A percentile compares a stretch with the other conserved stretches of the same genome.
phyloP scores from a whole-genome alignment of 768 basidiomycete species.

The Suillus subluteus region DNA sequence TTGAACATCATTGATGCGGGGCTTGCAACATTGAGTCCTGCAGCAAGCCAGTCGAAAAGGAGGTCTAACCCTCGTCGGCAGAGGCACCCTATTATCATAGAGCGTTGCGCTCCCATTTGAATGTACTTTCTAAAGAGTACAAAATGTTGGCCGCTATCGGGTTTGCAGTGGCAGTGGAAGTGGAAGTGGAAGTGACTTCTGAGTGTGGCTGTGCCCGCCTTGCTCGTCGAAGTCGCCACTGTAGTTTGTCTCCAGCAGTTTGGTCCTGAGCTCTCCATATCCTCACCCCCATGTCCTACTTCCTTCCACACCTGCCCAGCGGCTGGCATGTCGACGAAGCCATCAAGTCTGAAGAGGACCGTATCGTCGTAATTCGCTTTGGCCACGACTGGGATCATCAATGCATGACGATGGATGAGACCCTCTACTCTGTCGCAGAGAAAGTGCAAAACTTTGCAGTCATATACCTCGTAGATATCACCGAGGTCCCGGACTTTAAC shows the following conservation, averaged over 20 bases:
- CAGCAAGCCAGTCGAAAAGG: not conserved
- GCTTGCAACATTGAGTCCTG: not conserved
- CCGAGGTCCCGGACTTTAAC: conserved; percentile 97
- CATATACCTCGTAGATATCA: conserved; percentile 94
- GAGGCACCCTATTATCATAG: not conserved
- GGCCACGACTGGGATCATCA: conserved; percentile 93
- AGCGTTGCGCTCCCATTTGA: not conserved
- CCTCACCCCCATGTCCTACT: conserved; percentile 73
- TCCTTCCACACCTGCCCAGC: conserved; percentile 84
- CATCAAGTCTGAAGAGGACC: conserved; percentile 96
- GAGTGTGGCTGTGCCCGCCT: not conserved
- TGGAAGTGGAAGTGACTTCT: not conserved
- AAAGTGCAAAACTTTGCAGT: conserved; percentile 99
- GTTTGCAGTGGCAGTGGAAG: not conserved
- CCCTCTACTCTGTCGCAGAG: conserved; percentile 87
- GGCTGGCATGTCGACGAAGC: conserved; percentile 99
- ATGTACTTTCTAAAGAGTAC: not conserved
- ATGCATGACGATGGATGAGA: conserved; percentile 99
- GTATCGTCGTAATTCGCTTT: conserved; percentile 92
- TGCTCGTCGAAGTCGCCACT: not conserved
- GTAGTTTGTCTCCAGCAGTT: not conserved
- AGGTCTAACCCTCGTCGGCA: not conserved
- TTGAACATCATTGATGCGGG: not conserved
- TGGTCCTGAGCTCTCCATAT: not conserved
- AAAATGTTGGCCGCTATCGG: no score